Conservation (phyloP, 306 rosid species). For the Benincasa hispida region DNA sequence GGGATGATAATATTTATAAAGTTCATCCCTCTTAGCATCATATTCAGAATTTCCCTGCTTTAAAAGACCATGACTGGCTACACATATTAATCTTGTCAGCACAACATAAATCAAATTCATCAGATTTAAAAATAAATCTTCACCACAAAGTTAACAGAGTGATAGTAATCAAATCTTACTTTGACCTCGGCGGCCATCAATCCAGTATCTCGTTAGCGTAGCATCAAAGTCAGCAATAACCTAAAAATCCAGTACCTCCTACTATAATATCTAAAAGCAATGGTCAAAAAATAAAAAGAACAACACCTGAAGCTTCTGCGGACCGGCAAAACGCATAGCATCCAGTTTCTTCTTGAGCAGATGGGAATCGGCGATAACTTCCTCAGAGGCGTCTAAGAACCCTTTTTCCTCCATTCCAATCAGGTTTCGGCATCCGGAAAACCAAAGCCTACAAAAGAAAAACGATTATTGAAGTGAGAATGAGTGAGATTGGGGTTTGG, state of each 20-base stretch:
- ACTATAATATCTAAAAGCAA: background rate
- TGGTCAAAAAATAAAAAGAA: background rate
- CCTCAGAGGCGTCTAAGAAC: background rate
- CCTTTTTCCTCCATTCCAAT: background rate
- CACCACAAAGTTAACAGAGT: background rate
- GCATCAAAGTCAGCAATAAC: slow-evolving; percentile 94
- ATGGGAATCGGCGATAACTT: background rate
- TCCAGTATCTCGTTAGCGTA: slow-evolving; percentile 56
- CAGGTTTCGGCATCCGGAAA: background rate
- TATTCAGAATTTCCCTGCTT: slow-evolving; percentile 67
- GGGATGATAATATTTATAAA: slow-evolving; percentile 68
- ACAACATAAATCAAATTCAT: slow-evolving; percentile 2
- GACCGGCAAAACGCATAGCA: background rate
- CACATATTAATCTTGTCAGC: slow-evolving; percentile 14
- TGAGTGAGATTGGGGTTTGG: too few species aligned
- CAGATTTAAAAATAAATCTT: background rate
- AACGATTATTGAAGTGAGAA: background rate
- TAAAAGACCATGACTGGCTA: slow-evolving; percentile 84
- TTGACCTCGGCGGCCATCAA: slow-evolving; percentile 72
- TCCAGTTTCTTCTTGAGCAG: background rate
- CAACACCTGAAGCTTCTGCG: slow-evolving; percentile 1
- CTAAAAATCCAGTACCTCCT: slow-evolving; percentile 12
- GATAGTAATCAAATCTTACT: slow-evolving; percentile 26
- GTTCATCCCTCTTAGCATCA: slow-evolving; percentile 54
- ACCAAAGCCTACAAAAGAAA: background rate